Conservation (phyloP, 1,284 basidiomycete genomes). For the Fistulinella staudtii region DNA sequence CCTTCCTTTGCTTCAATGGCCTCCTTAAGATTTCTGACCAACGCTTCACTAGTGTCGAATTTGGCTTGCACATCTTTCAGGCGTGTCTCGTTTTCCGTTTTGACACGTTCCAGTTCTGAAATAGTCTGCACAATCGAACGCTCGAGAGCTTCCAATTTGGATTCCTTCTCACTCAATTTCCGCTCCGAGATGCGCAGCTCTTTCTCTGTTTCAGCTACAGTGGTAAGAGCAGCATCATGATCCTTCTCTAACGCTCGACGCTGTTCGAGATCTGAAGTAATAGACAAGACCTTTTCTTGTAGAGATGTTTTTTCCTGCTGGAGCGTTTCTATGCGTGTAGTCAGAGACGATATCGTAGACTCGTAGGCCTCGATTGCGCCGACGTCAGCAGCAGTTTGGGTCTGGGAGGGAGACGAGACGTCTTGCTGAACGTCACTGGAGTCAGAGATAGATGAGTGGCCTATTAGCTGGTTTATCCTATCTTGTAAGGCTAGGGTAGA, state of each 20-base stretch:
- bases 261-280: slow-evolving; percentile 29
- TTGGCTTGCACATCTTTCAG: slow-evolving; percentile 46
- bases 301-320: slow-evolving; percentile 53
- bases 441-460: slow-evolving; percentile 25
- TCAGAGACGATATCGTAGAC: slow-evolving; percentile 34
- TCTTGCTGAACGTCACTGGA: slow-evolving; percentile 2
- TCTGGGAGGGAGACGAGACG: slow-evolving; percentile 10
- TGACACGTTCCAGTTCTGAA: slow-evolving; percentile 44
- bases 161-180: slow-evolving; percentile 48
- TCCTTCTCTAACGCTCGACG: slow-evolving; percentile 41
- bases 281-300: slow-evolving; percentile 34
- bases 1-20: slow-evolving; percentile 51
- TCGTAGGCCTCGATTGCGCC: slow-evolving; percentile 35
- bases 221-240: slow-evolving; percentile 42
- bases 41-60: slow-evolving; percentile 44
- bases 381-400: slow-evolving; percentile 30
- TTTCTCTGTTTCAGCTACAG: slow-evolving; percentile 46
- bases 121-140: slow-evolving; percentile 41
- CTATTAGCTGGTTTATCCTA: slow-evolving; percentile 44
- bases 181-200: slow-evolving; percentile 45
- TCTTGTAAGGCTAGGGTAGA: slow-evolving; percentile 48
- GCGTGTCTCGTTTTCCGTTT: slow-evolving; percentile 43
- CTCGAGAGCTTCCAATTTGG: slow-evolving; percentile 49
- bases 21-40: slow-evolving; percentile 48
- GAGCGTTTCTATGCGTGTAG: slow-evolving; percentile 49